Conservation (phyloP, 768 basidiomycete species). For the Collybia sordida region DNA sequence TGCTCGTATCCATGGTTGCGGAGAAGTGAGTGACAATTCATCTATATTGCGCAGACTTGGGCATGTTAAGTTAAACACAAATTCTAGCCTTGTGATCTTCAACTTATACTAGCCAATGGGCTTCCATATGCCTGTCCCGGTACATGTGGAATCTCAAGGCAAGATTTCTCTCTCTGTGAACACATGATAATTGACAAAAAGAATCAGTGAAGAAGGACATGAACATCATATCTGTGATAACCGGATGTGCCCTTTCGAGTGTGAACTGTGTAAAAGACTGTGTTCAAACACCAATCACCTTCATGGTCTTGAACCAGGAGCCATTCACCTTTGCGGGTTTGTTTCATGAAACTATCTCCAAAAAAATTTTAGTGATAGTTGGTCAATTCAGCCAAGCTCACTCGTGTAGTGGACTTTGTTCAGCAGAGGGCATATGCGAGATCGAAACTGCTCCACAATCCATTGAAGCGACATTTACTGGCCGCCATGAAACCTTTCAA, state of each 20-base stretch:
- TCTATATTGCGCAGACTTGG: too few species aligned
- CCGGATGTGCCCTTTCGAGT: conserved; percentile 51
- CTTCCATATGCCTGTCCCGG: conserved; percentile 43
- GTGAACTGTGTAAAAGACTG: conserved; percentile 55
- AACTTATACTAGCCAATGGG: too few species aligned
- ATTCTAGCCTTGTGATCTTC: too few species aligned
- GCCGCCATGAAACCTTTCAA: conserved; percentile 58
- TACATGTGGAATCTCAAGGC: conserved; percentile 42
- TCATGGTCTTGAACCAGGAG: conserved; percentile 41
- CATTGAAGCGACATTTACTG: conserved; percentile 61
- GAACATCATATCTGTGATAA: conserved; percentile 48
- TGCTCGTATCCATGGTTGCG: conserved; percentile 54
- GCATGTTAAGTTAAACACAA: too few species aligned
- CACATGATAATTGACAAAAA: too few species aligned
- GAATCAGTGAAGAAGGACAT: conserved; percentile 43
- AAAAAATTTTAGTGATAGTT: neutral
- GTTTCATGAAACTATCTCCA: conserved; percentile 7
- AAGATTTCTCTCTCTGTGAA: too few species aligned
- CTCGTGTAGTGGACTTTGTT: conserved; percentile 41
- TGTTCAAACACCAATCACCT: conserved; percentile 50
- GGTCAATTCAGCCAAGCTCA: conserved; percentile 50
- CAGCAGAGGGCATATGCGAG: conserved; percentile 50
- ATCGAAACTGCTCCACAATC: conserved; percentile 60
- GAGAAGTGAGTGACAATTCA: conserved; percentile 34
- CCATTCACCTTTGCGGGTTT: conserved; percentile 60